Conservation (phyloP, 257 asterid species). For the Lithospermum erythrorhizon region DNA sequence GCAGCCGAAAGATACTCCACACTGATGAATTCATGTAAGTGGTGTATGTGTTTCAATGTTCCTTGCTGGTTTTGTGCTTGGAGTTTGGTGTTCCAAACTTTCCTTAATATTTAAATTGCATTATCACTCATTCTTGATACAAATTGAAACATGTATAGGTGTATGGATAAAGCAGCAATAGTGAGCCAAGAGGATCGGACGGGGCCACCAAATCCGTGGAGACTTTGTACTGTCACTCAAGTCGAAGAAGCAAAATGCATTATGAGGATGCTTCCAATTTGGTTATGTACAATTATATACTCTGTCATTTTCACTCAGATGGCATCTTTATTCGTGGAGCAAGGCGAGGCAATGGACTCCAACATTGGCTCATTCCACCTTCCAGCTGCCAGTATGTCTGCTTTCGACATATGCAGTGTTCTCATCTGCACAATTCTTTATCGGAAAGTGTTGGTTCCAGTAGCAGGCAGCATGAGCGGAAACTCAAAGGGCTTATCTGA, state of each 20-base stretch:
- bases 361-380: background rate
- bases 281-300: background rate
- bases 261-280: background rate
- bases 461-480: background rate
- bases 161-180: background rate
- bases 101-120: background rate
- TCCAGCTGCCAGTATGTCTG: slow-evolving; percentile 7
- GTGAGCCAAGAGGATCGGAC: background rate
- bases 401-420: slow-evolving; percentile 7
- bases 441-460: background rate
- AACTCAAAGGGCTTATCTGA: background rate
- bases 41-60: too few relatives aligned
- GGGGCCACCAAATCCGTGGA: background rate
- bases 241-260: background rate
- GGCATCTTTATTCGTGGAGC: background rate
- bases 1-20: slow-evolving; percentile 30
- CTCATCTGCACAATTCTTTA: background rate
- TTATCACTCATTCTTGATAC: background rate
- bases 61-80: too few relatives aligned
- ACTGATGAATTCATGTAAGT: background rate
- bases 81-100: background rate
- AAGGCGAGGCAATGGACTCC: background rate
- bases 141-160: background rate
- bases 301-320: background rate
- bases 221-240: background rate